Percentiles rank a stretch among this genome's conserved stretches.
Evolutionary conservation across 1,284 basidiomycete genomes (phyloP).

Genomic region (Trichosporon sp.): DNA sequence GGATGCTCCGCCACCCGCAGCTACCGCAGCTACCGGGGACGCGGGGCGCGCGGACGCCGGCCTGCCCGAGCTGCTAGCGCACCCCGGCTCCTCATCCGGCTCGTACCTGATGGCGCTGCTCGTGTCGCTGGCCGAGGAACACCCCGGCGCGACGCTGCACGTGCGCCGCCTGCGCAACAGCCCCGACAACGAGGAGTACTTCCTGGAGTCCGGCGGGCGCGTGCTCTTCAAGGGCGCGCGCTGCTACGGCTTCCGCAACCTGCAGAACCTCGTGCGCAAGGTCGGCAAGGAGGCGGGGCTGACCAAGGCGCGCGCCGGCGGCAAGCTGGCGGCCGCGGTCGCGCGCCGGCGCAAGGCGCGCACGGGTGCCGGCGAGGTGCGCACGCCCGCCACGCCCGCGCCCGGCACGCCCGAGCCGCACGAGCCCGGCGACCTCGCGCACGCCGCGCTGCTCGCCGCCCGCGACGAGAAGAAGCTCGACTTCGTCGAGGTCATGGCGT

Average conservation of each 20-base stretch:
- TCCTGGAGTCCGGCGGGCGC: slow-evolving; percentile 55
- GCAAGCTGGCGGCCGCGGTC: slow-evolving; percentile 45
- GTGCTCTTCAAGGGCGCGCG: slow-evolving; percentile 86
- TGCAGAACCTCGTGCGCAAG: slow-evolving; percentile 94
- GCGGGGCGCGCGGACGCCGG: slow-evolving; percentile 14
- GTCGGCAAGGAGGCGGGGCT: slow-evolving; percentile 80
- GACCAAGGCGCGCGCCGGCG: slow-evolving; percentile 37
- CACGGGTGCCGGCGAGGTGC: slow-evolving; percentile 32
- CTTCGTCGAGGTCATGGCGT: slow-evolving; percentile 99
- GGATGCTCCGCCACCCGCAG: slow-evolving; percentile 35
- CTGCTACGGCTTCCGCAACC: slow-evolving; percentile 95
- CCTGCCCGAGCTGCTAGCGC: slow-evolving; percentile 70
- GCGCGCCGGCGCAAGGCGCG: slow-evolving; percentile 48
- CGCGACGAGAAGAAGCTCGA: slow-evolving; percentile 66
- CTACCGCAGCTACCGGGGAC: slow-evolving; percentile 6
- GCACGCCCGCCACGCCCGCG: slow-evolving; percentile 22
- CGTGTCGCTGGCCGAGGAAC: slow-evolving; percentile 51
- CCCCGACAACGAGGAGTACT: slow-evolving; percentile 63
- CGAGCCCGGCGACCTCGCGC: slow-evolving; percentile 17
- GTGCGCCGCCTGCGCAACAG: slow-evolving; percentile 60
- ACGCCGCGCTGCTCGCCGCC: slow-evolving; percentile 19
- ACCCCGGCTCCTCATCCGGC: slow-evolving; percentile 85
- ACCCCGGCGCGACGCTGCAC: slow-evolving; percentile 56
- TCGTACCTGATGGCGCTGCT: slow-evolving; percentile 83
- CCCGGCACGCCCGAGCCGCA: slow-evolving; percentile 24